phyloP scores from a whole-genome alignment of 192 early-diverging fungal species.

The Funneliformis mosseae region DNA sequence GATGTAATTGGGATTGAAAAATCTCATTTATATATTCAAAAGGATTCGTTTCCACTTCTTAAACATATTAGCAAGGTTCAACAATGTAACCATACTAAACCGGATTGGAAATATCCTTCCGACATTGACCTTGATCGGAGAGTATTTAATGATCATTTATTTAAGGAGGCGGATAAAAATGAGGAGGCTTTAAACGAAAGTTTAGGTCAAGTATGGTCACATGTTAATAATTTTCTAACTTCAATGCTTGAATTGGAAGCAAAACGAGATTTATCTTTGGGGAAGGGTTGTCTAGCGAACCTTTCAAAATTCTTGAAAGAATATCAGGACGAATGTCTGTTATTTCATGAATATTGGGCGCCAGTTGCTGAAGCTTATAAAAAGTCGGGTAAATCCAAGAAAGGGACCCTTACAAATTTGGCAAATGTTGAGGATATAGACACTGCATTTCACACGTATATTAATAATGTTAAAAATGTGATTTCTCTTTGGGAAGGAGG shows the following conservation, averaged over 20 bases:
- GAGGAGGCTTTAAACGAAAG: conserved; percentile 59
- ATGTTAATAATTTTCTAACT: conserved; percentile 44
- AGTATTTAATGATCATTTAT: conserved; percentile 68
- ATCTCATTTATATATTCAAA: conserved; percentile 61
- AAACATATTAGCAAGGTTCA: conserved; percentile 66
- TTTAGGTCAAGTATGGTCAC: conserved; percentile 69
- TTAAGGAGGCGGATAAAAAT: conserved; percentile 55
- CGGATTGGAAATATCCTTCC: conserved; percentile 62
- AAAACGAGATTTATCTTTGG: conserved; percentile 33
- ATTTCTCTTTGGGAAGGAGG: conserved; percentile 53
- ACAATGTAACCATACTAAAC: conserved; percentile 70
- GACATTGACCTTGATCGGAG: conserved; percentile 72
- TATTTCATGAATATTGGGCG: conserved; percentile 60
- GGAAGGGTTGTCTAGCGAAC: conserved; percentile 24
- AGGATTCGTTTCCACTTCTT: conserved; percentile 63
- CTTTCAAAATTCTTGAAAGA: conserved; percentile 38
- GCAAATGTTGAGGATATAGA: conserved; percentile 49
- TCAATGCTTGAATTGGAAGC: conserved; percentile 28
- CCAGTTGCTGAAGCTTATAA: conserved; percentile 49
- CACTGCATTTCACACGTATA: conserved; percentile 43
- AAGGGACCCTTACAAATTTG: neutral
- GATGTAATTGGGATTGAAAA: conserved; percentile 69
- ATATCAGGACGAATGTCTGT: conserved; percentile 26
- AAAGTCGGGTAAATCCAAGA: conserved; percentile 36
- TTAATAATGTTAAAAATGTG: conserved; percentile 53